Percentiles rank a stretch among this genome's conserved stretches.
phyloP scores from a whole-genome alignment of 768 basidiomycete genomes.

The Fistulinella prunicolor region DNA sequence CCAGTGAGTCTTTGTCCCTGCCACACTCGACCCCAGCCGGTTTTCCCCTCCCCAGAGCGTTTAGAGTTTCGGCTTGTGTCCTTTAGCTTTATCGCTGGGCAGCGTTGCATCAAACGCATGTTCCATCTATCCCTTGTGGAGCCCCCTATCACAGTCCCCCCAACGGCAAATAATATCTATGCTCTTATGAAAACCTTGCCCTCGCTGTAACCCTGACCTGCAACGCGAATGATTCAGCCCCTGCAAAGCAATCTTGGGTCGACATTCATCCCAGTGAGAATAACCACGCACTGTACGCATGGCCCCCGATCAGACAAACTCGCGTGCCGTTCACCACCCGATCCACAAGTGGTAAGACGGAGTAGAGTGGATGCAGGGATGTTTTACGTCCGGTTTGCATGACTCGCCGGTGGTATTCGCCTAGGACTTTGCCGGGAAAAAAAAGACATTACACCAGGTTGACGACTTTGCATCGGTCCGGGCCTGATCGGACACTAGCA shows the following conservation, averaged over 20 bases:
- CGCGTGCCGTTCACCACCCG: neutral
- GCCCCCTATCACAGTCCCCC: too few relatives aligned
- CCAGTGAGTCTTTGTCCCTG: too few relatives aligned
- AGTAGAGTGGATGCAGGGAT: neutral
- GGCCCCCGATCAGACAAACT: conserved; percentile 11
- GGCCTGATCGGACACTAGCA: too few relatives aligned
- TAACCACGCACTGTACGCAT: conserved; percentile 7
- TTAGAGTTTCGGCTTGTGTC: too few relatives aligned
- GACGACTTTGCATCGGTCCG: too few relatives aligned
- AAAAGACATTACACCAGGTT: neutral
- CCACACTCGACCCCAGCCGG: neutral
- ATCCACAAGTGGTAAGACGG: too few relatives aligned
- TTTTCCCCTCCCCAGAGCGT: too few relatives aligned
- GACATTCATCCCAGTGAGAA: conserved; percentile 4
- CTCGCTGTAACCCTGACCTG: conserved; percentile 20
- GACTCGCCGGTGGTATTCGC: neutral
- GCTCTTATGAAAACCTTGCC: conserved; percentile 11
- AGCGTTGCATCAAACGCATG: neutral
- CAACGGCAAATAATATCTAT: too few relatives aligned
- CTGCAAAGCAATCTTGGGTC: neutral
- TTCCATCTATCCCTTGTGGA: too few relatives aligned
- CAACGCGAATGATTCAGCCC: conserved; percentile 1
- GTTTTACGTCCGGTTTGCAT: neutral
- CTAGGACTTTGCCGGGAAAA: neutral
- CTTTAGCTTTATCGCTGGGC: neutral